Evolutionary conservation across 345 rosid genomes (phyloP), one percentile per base, ranked within the genome.

Genomic region (Eucalyptus cloeziana): DNA sequence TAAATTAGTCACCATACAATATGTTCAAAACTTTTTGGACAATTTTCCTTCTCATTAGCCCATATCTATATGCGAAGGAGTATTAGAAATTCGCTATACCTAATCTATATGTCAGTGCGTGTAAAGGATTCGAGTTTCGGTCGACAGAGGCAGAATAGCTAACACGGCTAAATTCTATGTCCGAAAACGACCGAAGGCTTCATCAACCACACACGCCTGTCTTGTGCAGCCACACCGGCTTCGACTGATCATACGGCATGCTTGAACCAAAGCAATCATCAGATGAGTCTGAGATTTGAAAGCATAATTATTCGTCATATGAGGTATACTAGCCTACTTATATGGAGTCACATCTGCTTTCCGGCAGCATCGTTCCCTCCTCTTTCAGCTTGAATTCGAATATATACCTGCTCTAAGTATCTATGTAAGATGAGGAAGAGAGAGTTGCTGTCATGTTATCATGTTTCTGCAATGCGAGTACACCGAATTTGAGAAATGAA

Each of bases 1-100:
- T 56, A 25, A 24, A 24, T 56, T 56, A 1, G 0, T 25, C 6
- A 2, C 3, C 0, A 2, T 0, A 24, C 2, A 24, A 56, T 56
- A 56, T 9, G 13, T 56, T 10, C 0, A 56, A 3, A 56, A 56
- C 62, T 24, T 56, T 56, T 56, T 4, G 6, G 30, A 56, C 0
- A 56, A 56, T 24, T 24, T 56, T 56, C 5, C 5, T 4, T 24
- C 1, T 1, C 13, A 56, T 56, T 56, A 69, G 44, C 80, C 80
- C 21, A 2, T 33, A 22, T 69, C 44, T 33, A 69, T 31, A 33
- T 9, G 13, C 4, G 7, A 69, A 31, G 80, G 71, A n/a, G 76
- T 25, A 69, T 44, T 5, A 21, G 83, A 76, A 37, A 71, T n/a
- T n/a, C 37, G 17, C 37, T 4, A 4, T 19, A 71, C 7, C 83